A percentile compares a stretch with the other conserved stretches of the same genome.
These are phyloP conservation scores for Fraxinus latifolia DNA, from an alignment of 305 asterid genomes.

Conservation along the genomic window DNA sequence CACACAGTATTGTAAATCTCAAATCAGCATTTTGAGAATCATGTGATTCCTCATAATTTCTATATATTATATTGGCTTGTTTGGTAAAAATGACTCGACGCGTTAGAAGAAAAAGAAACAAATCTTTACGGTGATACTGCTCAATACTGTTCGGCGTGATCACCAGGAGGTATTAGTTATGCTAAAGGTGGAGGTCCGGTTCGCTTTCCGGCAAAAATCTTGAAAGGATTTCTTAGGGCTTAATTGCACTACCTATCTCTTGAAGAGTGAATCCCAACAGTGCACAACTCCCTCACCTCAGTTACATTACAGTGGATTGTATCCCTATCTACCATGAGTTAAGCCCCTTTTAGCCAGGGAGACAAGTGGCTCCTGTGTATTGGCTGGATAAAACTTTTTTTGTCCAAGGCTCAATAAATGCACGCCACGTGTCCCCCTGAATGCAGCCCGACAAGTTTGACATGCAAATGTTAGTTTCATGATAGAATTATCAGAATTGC, in stretches of 20 bases:
- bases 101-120: not conserved
- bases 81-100: not conserved
- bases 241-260: no score
- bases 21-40: not conserved
- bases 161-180: no score
- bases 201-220: not conserved
- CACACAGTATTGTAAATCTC: not conserved
- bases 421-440: no score
- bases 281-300: not conserved
- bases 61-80: not conserved
- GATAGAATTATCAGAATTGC: not conserved
- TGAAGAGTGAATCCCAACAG: not conserved
- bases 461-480: not conserved
- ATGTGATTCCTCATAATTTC: not conserved
- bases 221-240: not conserved
- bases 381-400: no score
- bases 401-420: no score
- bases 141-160: not conserved
- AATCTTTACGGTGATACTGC: not conserved
- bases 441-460: not conserved
- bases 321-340: no score
- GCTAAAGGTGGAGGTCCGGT: not conserved
- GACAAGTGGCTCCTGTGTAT: no score
- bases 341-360: no score
- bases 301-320: not conserved